Evolutionary conservation across 2,329 filamentous ascomycete genomes (phyloP).

Genomic region (Cordyceps cateniannulata): DNA sequence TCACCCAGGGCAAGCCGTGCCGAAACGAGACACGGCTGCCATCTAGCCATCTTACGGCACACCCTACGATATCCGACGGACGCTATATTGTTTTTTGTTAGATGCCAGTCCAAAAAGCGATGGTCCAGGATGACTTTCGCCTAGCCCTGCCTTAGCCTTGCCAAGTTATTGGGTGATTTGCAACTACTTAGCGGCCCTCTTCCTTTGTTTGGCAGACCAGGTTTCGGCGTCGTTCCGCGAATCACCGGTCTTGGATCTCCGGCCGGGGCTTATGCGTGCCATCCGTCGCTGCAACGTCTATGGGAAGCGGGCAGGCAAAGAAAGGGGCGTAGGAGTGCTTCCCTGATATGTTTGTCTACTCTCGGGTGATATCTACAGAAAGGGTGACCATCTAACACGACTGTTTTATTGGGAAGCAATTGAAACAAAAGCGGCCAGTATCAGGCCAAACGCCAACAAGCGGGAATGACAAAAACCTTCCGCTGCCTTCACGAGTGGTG

Average conservation of each 20-base stretch:
- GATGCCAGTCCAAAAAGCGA: neutral
- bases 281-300: neutral
- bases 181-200: neutral
- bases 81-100: neutral
- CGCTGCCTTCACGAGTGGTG: no score
- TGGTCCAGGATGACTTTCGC: neutral
- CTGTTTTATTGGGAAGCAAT: neutral
- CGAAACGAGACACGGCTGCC: neutral
- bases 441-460: no score
- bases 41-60: neutral
- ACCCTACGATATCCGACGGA: neutral
- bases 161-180: neutral
- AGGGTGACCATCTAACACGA: neutral
- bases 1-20: neutral
- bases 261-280: neutral
- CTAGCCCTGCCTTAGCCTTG: neutral
- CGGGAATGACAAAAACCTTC: no score
- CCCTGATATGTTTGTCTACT: neutral
- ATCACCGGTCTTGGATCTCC: slow-evolving; percentile 1
- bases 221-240: neutral
- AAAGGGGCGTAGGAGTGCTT: neutral
- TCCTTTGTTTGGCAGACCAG: neutral
- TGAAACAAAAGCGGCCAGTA: no score
- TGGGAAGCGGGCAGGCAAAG: neutral
- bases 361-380: neutral